phyloP scores from a whole-genome alignment of 2,329 filamentous ascomycete species.

The Cladobotryum protrusum region DNA sequence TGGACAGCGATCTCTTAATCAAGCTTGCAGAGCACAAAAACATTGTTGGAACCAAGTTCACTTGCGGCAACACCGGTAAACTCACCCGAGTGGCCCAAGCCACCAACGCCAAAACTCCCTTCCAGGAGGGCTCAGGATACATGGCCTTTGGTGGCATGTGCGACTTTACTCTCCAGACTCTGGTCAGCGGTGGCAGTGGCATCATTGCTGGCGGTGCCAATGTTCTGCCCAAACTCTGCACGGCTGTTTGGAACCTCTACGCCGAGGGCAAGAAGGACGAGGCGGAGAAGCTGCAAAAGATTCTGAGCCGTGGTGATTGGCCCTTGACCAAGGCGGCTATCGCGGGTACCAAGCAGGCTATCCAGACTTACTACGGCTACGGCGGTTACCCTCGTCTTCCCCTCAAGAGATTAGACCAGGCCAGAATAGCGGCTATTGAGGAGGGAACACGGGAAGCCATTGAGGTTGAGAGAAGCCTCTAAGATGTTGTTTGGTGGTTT shows the following conservation, averaged over 20 bases:
- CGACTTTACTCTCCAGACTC: slow-evolving; percentile 79
- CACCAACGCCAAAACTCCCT: slow-evolving; percentile 63
- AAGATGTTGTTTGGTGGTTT: neutral
- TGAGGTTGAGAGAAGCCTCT: slow-evolving; percentile 55
- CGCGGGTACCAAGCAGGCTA: slow-evolving; percentile 77
- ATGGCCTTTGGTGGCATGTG: slow-evolving; percentile 85
- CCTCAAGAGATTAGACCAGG: slow-evolving; percentile 58
- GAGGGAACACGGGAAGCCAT: slow-evolving; percentile 58
- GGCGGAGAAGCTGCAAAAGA: slow-evolving; percentile 67
- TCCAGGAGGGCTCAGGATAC: slow-evolving; percentile 56
- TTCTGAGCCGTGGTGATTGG: slow-evolving; percentile 77
- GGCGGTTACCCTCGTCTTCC: slow-evolving; percentile 70
- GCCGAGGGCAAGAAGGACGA: slow-evolving; percentile 66
- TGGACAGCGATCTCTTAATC: slow-evolving; percentile 84
- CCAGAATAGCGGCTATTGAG: slow-evolving; percentile 45
- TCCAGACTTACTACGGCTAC: slow-evolving; percentile 77
- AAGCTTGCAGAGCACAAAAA: slow-evolving; percentile 73
- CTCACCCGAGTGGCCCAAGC: slow-evolving; percentile 73
- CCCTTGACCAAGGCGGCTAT: slow-evolving; percentile 75
- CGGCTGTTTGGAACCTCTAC: slow-evolving; percentile 72
- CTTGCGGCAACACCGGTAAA: slow-evolving; percentile 85
- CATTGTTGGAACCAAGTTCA: slow-evolving; percentile 86
- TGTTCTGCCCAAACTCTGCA: slow-evolving; percentile 76
- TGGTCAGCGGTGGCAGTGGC: slow-evolving; percentile 70
- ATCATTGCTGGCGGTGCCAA: slow-evolving; percentile 85